Conservation (phyloP, 768 basidiomycete genomes). For the Mycena rosella region DNA sequence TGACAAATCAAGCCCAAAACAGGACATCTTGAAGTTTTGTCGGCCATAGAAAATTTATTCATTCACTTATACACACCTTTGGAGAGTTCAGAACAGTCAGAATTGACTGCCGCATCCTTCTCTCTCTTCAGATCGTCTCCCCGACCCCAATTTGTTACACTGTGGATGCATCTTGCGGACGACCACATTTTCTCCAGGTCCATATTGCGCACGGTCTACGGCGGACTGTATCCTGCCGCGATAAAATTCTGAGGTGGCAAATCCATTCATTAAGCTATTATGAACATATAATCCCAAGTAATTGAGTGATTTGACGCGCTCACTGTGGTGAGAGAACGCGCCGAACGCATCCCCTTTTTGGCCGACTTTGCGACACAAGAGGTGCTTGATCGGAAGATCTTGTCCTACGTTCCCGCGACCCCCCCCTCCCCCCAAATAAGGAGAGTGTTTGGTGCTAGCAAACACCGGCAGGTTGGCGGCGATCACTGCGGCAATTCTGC, state of each 20-base stretch:
- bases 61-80: neutral
- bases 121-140: conserved; percentile 14
- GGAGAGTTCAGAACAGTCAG: too few relatives aligned
- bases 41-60: neutral
- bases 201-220: neutral
- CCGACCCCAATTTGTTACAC: too few relatives aligned
- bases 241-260: conserved; percentile 33
- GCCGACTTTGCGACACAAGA: too few relatives aligned
- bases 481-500: too few relatives aligned
- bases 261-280: neutral
- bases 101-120: conserved; percentile 6
- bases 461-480: too few relatives aligned
- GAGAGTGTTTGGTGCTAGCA: too few relatives aligned
- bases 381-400: too few relatives aligned
- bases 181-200: neutral
- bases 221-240: neutral
- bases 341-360: conserved; percentile 14
- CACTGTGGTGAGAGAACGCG: neutral
- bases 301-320: neutral
- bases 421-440: too few relatives aligned
- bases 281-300: neutral
- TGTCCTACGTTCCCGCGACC: too few relatives aligned
- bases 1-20: conserved; percentile 2
- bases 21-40: neutral
- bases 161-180: neutral